Percentiles rank a stretch among this genome's conserved stretches.
Evolutionary conservation across 805 yeast genomes (phyloP).

Genomic region (Lipomyces yamadae): DNA sequence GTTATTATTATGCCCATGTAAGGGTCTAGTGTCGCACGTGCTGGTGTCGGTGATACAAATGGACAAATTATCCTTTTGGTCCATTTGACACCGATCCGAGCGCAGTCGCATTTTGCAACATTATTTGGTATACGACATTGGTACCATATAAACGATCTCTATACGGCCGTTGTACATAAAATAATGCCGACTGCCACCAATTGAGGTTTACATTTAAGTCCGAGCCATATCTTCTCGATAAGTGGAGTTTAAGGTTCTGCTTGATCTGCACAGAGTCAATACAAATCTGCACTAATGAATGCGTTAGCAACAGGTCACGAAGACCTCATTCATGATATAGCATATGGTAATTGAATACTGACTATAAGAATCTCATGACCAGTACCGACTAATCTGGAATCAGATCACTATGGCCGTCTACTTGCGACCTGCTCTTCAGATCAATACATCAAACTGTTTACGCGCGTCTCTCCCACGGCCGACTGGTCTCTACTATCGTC

Average conservation of each 20-base stretch:
- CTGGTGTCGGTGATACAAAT: neutral
- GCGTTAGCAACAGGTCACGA: slow-evolving; percentile 91
- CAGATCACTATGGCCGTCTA: slow-evolving; percentile 83
- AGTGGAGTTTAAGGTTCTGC: neutral
- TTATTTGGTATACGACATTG: neutral
- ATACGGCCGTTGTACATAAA: neutral
- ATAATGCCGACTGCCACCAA: neutral
- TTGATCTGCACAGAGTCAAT: neutral
- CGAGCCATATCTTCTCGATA: neutral
- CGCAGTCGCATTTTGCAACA: neutral
- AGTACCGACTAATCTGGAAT: neutral
- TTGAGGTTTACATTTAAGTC: neutral
- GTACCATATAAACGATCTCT: neutral
- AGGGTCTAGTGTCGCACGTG: neutral
- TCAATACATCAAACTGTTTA: slow-evolving; percentile 89
- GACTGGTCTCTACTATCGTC: slow-evolving; percentile 85
- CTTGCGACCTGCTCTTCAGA: slow-evolving; percentile 95
- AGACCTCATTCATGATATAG: slow-evolving; percentile 86
- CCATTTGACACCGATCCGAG: neutral
- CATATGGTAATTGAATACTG: slow-evolving; percentile 56
- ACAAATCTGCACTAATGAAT: slow-evolving; percentile 49
- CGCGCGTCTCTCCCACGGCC: slow-evolving; percentile 61
- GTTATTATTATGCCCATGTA: too few species aligned
- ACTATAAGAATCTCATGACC: neutral
- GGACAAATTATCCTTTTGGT: too few species aligned